Percentiles rank a stretch among this genome's conserved stretches.
Conservation (phyloP, 176 grass and related monocot genomes). For the Luzula sylvatica region DNA sequence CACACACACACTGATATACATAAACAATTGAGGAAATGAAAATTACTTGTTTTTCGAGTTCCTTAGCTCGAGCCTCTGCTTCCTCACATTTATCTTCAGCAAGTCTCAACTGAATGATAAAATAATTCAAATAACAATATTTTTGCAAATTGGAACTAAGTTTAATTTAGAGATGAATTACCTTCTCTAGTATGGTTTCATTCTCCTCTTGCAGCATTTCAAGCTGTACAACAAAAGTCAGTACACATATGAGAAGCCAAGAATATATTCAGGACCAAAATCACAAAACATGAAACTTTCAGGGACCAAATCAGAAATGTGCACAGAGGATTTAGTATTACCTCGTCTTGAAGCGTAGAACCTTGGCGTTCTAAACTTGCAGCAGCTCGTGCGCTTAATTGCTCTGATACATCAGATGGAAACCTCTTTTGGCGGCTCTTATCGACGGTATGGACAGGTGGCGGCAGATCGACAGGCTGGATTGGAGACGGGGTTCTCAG, state of each 20-base stretch:
- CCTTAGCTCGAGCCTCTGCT: constrained; percentile 83
- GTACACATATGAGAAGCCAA: no score
- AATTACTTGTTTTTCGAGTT: constrained; percentile 94
- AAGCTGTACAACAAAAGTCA: constrained; percentile 46
- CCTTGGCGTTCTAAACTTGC: constrained; percentile 49
- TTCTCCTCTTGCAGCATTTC: constrained; percentile 99
- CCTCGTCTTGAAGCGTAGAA: constrained; percentile 95
- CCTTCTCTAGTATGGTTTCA: constrained; percentile 85
- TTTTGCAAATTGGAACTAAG: background rate
- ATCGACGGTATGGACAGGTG: constrained; percentile 8
- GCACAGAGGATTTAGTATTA: constrained; percentile 34
- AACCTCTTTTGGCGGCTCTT: background rate
- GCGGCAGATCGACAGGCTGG: constrained; percentile 53
- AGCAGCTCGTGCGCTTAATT: constrained; percentile 56
- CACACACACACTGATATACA: no score
- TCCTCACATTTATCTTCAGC: constrained; percentile 89
- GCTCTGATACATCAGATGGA: constrained; percentile 22
- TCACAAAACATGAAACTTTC: constrained; percentile 14
- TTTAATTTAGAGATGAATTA: constrained; percentile 20
- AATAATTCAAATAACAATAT: no score
- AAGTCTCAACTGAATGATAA: constrained; percentile 51
- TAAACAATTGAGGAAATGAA: background rate
- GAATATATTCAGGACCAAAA: background rate
- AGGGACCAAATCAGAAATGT: constrained; percentile 10
- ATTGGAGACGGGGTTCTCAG: constrained; percentile 54